These are phyloP conservation scores for Styphnolobium japonicum DNA, from an alignment of 306 rosid genomes.

Conservation along the genomic window DNA sequence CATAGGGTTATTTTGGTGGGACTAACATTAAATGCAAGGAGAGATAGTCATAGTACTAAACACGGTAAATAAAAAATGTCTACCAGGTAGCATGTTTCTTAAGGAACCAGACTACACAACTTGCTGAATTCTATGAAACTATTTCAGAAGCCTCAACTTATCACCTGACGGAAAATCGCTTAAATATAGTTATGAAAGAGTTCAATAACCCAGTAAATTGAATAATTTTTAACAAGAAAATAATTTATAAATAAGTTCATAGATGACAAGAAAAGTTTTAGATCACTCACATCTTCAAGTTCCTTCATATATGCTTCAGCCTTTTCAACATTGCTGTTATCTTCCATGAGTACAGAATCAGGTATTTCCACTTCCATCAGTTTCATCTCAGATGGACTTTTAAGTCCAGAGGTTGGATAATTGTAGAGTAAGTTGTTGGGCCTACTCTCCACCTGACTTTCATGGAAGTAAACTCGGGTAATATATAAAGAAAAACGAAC, in stretches of 20 bases:
- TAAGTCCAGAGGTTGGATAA: constrained; percentile 34
- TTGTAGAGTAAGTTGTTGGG: constrained; percentile 24
- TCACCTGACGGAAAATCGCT: neutral
- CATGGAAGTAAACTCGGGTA: constrained; percentile 22
- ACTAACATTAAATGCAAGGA: neutral
- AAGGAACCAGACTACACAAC: neutral
- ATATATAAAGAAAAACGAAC: neutral
- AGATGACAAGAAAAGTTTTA: neutral
- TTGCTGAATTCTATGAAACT: neutral
- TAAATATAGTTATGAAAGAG: neutral
- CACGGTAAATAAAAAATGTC: neutral
- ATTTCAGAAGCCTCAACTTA: neutral
- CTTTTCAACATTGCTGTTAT: constrained; percentile 70
- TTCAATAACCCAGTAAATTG: constrained; percentile 10
- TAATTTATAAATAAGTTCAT: neutral
- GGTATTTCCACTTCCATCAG: constrained; percentile 51
- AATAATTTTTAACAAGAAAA: neutral
- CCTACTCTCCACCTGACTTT: constrained; percentile 40
- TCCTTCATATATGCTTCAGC: constrained; percentile 80
- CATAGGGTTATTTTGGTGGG: constrained; percentile 6
- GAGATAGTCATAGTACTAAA: neutral
- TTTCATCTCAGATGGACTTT: constrained; percentile 40
- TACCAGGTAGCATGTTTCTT: neutral
- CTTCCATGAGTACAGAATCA: constrained; percentile 46
- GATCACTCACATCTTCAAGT: constrained; percentile 80